Evolutionary conservation across 2,329 filamentous ascomycete species (phyloP).

Genomic region (Colletotrichum destructivum): DNA sequence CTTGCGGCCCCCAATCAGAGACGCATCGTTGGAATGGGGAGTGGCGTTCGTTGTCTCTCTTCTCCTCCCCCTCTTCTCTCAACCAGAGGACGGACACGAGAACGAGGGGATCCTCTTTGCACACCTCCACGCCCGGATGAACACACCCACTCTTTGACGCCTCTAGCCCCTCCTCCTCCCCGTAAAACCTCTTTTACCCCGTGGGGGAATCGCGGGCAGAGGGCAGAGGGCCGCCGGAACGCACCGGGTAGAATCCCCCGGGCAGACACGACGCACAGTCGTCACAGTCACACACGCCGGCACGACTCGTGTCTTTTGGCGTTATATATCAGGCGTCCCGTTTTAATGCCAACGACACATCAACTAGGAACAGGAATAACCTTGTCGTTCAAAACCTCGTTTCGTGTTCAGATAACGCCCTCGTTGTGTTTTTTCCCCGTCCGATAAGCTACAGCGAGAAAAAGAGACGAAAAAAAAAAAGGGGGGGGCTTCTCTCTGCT

Average conservation of each 20-base stretch:
- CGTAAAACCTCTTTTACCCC: neutral
- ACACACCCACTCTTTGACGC: slow-evolving; percentile 8
- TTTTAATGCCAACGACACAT: neutral
- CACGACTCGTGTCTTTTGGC: neutral
- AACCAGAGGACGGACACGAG: neutral
- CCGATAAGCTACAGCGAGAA: neutral
- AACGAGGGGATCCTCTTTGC: neutral
- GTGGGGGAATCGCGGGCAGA: neutral
- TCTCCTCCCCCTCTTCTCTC: neutral
- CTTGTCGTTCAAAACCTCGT: neutral
- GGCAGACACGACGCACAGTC: neutral
- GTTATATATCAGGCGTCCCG: slow-evolving; percentile 10
- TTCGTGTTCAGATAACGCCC: too few species aligned
- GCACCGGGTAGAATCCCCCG: neutral
- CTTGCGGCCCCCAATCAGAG: slow-evolving; percentile 29
- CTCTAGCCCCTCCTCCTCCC: neutral
- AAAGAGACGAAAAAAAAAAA: too few species aligned
- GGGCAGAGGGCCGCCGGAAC: too few species aligned
- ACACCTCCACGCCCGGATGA: slow-evolving; percentile 6
- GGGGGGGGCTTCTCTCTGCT: too few species aligned
- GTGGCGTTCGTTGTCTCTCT: neutral
- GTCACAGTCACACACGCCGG: neutral
- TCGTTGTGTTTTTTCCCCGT: too few species aligned
- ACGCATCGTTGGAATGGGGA: slow-evolving; percentile 6
- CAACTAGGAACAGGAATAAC: neutral